phyloP scores from a whole-genome alignment of 2,329 filamentous ascomycete species.

The Penicillium sp. region DNA sequence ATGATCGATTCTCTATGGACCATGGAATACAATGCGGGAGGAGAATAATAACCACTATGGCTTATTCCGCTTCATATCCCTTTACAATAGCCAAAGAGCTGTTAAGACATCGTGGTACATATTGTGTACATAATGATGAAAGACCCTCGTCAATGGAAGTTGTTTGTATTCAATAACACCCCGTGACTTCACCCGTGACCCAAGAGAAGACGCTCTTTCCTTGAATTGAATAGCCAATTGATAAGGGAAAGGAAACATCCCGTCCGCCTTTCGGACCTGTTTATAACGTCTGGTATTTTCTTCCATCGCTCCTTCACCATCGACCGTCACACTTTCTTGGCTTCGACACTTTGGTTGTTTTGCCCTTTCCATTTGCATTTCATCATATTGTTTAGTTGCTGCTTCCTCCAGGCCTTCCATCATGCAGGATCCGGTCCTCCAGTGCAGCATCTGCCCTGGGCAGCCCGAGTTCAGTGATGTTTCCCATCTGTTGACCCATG shows the following conservation, averaged over 20 bases:
- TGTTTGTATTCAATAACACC: not conserved
- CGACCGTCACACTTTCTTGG: conserved; percentile 3
- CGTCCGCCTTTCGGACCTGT: not conserved
- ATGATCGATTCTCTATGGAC: conserved; percentile 47
- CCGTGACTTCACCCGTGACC: not conserved
- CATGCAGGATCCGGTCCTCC: conserved; percentile 60
- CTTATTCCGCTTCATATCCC: conserved; percentile 44
- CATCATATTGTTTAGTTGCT: not conserved
- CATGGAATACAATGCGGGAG: conserved; percentile 71
- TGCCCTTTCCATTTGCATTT: conserved; percentile 25
- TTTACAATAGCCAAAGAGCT: conserved; percentile 37
- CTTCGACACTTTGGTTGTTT: conserved; percentile 19
- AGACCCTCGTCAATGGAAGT: not conserved
- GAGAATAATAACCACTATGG: conserved; percentile 48
- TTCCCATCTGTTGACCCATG: conserved; percentile 87
- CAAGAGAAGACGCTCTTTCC: not conserved
- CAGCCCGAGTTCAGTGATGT: conserved; percentile 80
- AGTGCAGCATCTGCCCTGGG: conserved; percentile 80
- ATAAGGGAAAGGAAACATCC: not conserved
- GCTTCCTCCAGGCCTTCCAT: conserved; percentile 10
- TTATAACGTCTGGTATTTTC: not conserved
- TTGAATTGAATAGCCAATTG: not conserved
- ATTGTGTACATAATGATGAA: conserved; percentile 6
- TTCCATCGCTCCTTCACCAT: conserved; percentile 23
- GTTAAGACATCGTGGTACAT: conserved; percentile 44